Base-by-base conservation (phyloP, 768 basidiomycete species). In the Russula sp. region DNA sequence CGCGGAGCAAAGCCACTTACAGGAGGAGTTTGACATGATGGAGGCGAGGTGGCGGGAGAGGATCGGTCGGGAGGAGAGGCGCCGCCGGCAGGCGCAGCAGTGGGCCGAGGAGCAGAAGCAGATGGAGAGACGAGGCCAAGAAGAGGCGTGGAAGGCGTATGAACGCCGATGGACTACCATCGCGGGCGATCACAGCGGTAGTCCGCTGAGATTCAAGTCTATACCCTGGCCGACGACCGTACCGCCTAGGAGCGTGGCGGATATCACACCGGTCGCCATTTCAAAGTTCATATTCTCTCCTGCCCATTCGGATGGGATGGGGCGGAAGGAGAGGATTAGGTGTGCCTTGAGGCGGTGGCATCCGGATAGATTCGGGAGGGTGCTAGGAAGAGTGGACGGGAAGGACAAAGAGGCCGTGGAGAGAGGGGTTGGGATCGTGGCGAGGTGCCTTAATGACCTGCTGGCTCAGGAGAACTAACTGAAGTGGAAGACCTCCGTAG, bases 301-400 rank as follows among this genome's bases (percentile, higher is more conserved):
- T n/a, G 65, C 77, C 18, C 89, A 91, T 73, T 89, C 88, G 16
- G 74, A 75, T 62, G 77, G 76, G 10, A 79, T 83, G 66, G 77
- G 84, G 42, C 79, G 78, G 66, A 89, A 84, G 72, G 88, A 90
- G 60, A 79, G 88, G 63, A 81, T 90, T 64, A 81, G 84, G 52
- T 78, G 74, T 30, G 89, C 87, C 0, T 80, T 88, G 73, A 80
- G 88, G 24, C 79, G 88, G 49, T 92, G 89, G 89, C 90, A 93
- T 71, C 91, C 90, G 3, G 90, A 92, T 73, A 77, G 88, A 51
- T 91, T 91, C 76, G 75, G 81, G 62, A 76, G 87, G 44, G 65
- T 88, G 49, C 72, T 88, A 59, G 72, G 70, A 16, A 78, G 83
- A 69, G 83, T 90, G 2, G 71, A 69, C 4, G 81, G 80, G 42